These are phyloP conservation scores for Ilyonectria destructans DNA, from an alignment of 2,329 filamentous ascomycete species.

Conservation along the genomic window DNA sequence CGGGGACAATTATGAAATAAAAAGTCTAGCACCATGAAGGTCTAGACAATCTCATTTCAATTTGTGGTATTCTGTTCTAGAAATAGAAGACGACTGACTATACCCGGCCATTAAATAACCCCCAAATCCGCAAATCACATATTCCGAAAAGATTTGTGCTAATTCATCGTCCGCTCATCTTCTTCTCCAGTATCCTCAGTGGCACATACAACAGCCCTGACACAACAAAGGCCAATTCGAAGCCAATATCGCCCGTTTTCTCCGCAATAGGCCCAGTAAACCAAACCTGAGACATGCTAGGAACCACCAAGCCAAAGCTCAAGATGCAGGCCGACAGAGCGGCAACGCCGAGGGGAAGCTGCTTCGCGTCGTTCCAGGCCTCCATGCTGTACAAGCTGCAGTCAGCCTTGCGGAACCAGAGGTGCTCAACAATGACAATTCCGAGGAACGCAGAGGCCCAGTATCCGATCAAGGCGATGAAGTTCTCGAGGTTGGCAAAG, in stretches of 20 bases:
- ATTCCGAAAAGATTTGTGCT: neutral
- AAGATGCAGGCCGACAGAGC: constrained; percentile 59
- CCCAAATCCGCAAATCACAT: neutral
- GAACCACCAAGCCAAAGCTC: constrained; percentile 64
- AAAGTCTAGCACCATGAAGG: too few relatives aligned
- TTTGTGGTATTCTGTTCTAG: neutral
- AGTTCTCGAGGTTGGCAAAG: constrained; percentile 59
- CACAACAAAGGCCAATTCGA: constrained; percentile 70
- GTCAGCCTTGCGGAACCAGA: constrained; percentile 59
- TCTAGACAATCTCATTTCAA: neutral
- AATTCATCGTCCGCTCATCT: constrained; percentile 25
- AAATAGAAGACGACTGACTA: neutral
- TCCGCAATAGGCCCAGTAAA: constrained; percentile 69
- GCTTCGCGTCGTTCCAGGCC: constrained; percentile 60
- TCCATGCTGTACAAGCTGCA: constrained; percentile 57
- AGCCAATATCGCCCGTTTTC: constrained; percentile 72
- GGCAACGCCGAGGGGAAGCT: constrained; percentile 58
- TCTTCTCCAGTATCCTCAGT: constrained; percentile 58
- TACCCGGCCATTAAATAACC: neutral
- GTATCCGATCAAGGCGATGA: constrained; percentile 61
- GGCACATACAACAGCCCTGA: constrained; percentile 58
- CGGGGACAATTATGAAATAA: neutral
- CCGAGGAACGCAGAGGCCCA: constrained; percentile 60
- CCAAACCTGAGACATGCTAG: constrained; percentile 70
- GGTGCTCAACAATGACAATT: constrained; percentile 57